These are phyloP conservation scores for Leptodontidium sp. DNA, from an alignment of 2,329 filamentous ascomycete species.

Conservation along the genomic window DNA sequence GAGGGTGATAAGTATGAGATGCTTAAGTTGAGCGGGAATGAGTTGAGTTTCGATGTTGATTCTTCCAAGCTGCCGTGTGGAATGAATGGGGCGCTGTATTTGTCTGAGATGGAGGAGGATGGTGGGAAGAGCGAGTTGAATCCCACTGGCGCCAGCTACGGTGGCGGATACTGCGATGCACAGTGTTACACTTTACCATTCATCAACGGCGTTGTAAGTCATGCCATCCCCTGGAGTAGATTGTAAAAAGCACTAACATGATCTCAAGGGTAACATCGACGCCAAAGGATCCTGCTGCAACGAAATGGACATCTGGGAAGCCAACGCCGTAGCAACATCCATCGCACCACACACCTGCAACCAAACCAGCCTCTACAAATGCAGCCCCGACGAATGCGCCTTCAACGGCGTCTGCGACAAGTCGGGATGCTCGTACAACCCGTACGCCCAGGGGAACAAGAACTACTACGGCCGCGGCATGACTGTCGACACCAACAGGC, in stretches of 20 bases:
- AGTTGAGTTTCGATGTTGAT: conserved; percentile 77
- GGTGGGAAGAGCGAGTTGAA: conserved; percentile 65
- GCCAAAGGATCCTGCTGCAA: conserved; percentile 68
- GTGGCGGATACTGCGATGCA: conserved; percentile 71
- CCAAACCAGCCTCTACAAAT: conserved; percentile 59
- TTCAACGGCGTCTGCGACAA: conserved; percentile 65
- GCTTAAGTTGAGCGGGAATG: conserved; percentile 62
- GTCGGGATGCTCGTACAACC: conserved; percentile 69
- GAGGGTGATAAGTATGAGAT: conserved; percentile 64
- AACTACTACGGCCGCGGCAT: conserved; percentile 62
- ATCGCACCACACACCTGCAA: conserved; percentile 54
- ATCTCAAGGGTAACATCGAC: conserved; percentile 60
- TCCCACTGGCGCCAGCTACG: conserved; percentile 65
- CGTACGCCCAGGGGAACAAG: conserved; percentile 63
- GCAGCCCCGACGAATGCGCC: conserved; percentile 53
- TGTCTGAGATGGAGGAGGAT: conserved; percentile 68
- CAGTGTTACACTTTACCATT: conserved; percentile 63
- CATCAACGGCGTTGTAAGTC: conserved; percentile 58
- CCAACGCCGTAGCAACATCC: conserved; percentile 65
- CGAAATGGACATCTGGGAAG: conserved; percentile 75
- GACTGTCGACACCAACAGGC: conserved; percentile 59
- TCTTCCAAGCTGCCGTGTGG: conserved; percentile 74
- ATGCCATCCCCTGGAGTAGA: conserved; percentile 37
- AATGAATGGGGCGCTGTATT: conserved; percentile 76
- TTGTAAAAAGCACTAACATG: conserved; percentile 38